These are phyloP conservation scores for Ricinus communis DNA, from an alignment of 345 rosid species.

Conservation along the genomic window DNA sequence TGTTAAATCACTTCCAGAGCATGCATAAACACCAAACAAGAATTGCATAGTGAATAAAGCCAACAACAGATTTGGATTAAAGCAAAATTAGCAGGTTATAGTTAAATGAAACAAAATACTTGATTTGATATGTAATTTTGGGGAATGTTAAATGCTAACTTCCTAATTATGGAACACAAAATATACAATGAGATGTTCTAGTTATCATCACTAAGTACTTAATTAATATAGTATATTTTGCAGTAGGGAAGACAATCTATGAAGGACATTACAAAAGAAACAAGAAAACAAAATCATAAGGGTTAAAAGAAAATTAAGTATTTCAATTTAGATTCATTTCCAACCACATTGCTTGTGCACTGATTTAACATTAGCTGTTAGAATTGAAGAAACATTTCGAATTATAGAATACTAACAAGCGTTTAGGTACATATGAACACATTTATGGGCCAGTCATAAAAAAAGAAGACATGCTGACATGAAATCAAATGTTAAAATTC, in stretches of 20 bases:
- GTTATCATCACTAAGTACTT: neutral
- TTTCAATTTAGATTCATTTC: neutral
- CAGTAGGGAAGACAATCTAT: no score
- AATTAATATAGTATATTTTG: neutral
- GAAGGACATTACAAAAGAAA: neutral
- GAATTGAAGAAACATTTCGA: neutral
- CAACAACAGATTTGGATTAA: neutral
- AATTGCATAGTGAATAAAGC: neutral
- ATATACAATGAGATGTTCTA: neutral
- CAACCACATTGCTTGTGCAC: neutral
- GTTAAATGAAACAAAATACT: neutral
- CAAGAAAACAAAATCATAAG: neutral
- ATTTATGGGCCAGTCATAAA: no score
- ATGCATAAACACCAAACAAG: neutral
- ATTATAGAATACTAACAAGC: no score
- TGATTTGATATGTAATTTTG: neutral
- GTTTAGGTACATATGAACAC: no score
- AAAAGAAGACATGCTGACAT: no score
- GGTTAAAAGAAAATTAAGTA: neutral
- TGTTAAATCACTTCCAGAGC: neutral
- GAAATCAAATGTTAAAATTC: neutral
- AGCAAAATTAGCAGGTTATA: neutral
- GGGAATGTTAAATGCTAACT: no score
- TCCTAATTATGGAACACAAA: neutral
- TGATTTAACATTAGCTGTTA: no score